These are phyloP conservation scores for Drechslerella stenobrocha DNA, from an alignment of 2,329 filamentous ascomycete species.

Conservation along the genomic window DNA sequence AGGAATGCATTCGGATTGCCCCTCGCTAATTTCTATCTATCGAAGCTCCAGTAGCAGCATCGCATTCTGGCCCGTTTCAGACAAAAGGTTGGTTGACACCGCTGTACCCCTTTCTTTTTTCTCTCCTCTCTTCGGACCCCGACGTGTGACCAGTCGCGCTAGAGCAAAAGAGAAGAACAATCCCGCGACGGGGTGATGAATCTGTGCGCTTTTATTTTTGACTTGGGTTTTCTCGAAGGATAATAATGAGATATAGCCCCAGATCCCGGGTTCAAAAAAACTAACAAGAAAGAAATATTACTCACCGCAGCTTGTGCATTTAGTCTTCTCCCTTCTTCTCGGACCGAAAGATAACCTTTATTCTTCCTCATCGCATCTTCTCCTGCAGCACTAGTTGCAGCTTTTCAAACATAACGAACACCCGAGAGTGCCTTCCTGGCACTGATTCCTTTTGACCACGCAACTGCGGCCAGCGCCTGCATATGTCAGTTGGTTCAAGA, in stretches of 20 bases:
- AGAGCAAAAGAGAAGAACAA: conserved; percentile 3
- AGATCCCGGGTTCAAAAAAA: conserved; percentile 34
- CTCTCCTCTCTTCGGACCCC: background rate
- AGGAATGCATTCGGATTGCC: conserved; percentile 40
- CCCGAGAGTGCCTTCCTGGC: conserved; percentile 18
- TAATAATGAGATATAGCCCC: conserved; percentile 44
- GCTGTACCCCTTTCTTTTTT: conserved; percentile 33
- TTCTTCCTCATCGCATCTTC: conserved; percentile 29
- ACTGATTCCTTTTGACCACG: conserved; percentile 24
- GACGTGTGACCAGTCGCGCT: conserved; percentile 4
- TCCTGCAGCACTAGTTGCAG: conserved; percentile 44
- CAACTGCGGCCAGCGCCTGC: conserved; percentile 30
- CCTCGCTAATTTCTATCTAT: conserved; percentile 48
- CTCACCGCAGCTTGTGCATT: conserved; percentile 36
- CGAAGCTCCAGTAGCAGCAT: conserved; percentile 1
- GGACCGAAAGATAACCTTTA: conserved; percentile 14
- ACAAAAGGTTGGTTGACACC: conserved; percentile 29
- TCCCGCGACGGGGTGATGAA: conserved; percentile 16
- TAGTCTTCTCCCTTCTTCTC: conserved; percentile 6
- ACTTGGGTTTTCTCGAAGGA: background rate
- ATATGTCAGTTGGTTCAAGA: conserved; percentile 36
- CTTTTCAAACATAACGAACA: conserved; percentile 40
- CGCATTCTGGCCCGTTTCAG: conserved; percentile 34
- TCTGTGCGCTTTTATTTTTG: conserved; percentile 12
- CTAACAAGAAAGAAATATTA: conserved; percentile 37